Evolutionary conservation across 31 red algal species (phyloP).

Genomic region (Asparagopsis taxiformis): DNA sequence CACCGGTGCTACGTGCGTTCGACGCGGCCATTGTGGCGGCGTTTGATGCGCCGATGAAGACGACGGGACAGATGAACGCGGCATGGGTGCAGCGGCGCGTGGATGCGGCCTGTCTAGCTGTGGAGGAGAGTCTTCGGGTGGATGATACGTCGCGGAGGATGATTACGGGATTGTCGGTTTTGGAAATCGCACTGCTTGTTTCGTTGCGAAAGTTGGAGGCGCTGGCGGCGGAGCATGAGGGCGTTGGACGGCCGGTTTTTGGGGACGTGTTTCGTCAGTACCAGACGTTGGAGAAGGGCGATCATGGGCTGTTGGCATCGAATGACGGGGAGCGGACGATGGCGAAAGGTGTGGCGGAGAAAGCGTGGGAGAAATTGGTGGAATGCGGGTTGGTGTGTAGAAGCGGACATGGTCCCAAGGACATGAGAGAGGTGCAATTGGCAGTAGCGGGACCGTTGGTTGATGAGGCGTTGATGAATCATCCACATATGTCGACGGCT

Average conservation of each 20-base stretch:
- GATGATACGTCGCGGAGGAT: slow-evolving; percentile 2
- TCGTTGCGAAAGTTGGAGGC: neutral
- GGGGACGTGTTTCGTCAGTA: slow-evolving; percentile 16
- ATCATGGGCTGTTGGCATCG: slow-evolving; percentile 12
- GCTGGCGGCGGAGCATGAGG: neutral
- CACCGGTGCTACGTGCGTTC: slow-evolving; percentile 5
- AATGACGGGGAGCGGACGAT: slow-evolving; percentile 12
- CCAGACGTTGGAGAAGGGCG: neutral
- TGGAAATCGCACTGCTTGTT: slow-evolving; percentile 5
- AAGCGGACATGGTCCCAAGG: slow-evolving; percentile 33
- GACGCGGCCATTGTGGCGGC: neutral
- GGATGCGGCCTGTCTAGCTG: neutral
- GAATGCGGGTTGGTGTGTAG: slow-evolving; percentile 36
- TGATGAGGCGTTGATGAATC: slow-evolving; percentile 22
- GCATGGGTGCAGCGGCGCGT: neutral
- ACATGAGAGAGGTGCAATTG: slow-evolving; percentile 14
- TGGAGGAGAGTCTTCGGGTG: neutral
- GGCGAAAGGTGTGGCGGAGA: slow-evolving; percentile 28
- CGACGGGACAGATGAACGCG: neutral
- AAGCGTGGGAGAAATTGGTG: slow-evolving; percentile 43
- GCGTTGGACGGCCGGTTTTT: neutral
- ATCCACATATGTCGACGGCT: slow-evolving; percentile 13
- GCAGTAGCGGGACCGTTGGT: slow-evolving; percentile 21
- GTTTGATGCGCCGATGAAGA: neutral
- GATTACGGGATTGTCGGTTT: neutral